phyloP scores from a whole-genome alignment of 805 yeast species.

The Saturnispora galanensis region DNA sequence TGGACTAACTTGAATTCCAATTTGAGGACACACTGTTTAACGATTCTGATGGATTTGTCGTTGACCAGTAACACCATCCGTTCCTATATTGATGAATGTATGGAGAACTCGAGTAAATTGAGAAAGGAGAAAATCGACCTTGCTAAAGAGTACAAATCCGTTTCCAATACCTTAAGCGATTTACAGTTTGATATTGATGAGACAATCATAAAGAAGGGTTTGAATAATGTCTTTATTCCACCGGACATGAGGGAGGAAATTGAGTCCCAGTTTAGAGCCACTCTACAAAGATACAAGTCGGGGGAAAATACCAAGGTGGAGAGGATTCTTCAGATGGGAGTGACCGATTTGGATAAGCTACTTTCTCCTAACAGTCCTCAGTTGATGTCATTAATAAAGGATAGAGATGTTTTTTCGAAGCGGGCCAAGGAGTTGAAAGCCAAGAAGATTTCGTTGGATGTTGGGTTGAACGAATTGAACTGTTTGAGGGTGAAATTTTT shows the following conservation, averaged over 20 bases:
- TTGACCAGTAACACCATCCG: conserved; percentile 52
- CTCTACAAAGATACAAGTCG: conserved; percentile 11
- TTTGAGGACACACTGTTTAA: conserved; percentile 25
- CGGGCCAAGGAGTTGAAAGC: conserved; percentile 38
- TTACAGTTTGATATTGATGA: conserved; percentile 21
- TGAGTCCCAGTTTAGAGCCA: conserved; percentile 1
- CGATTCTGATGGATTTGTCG: conserved; percentile 54
- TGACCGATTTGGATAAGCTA: conserved; percentile 28
- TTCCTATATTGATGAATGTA: conserved; percentile 52
- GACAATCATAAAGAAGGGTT: conserved; percentile 12
- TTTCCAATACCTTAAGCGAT: conserved; percentile 32
- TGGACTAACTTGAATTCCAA: conserved; percentile 4
- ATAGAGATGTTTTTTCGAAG: conserved; percentile 32
- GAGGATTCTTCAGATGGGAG: conserved; percentile 19
- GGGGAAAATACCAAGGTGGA: conserved; percentile 13
- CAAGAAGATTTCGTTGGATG: conserved; percentile 47
- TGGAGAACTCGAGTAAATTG: conserved; percentile 51
- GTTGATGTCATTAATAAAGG: conserved; percentile 34
- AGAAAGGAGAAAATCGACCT: conserved; percentile 61
- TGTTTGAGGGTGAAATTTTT: conserved; percentile 65
- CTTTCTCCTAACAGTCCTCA: conserved; percentile 33
- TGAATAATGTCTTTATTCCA: conserved; percentile 5
- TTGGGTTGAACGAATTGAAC: conserved; percentile 56
- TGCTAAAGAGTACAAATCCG: conserved; percentile 45
- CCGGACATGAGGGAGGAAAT: conserved; percentile 10